Evolutionary conservation across 163 green algal genomes (phyloP).

Genomic region (Volvox carteri): DNA sequence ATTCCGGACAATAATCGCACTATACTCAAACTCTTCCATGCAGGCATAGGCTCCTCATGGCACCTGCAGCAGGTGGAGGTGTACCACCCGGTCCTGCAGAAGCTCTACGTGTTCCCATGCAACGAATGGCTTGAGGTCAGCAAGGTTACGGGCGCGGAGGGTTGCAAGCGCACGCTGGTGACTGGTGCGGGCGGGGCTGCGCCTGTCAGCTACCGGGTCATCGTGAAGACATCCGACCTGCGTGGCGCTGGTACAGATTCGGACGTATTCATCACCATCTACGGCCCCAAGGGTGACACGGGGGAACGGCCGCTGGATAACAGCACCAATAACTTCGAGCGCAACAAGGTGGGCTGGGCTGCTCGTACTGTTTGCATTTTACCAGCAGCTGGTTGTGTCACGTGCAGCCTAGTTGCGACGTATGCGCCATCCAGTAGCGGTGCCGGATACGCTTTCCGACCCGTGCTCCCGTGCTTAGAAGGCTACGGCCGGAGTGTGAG

Average conservation of each 20-base stretch:
- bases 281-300: constrained; percentile 67
- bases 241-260: constrained; percentile 77
- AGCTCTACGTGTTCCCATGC: constrained; percentile 64
- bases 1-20: too few species aligned
- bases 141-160: constrained; percentile 41
- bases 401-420: too few species aligned
- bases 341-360: constrained; percentile 53
- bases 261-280: constrained; percentile 74
- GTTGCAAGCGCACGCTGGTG: constrained; percentile 52
- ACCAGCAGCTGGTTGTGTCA: too few species aligned
- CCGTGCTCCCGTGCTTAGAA: too few species aligned
- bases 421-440: too few species aligned
- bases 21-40: neutral
- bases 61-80: constrained; percentile 75
- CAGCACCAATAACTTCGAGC: constrained; percentile 76
- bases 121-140: constrained; percentile 64
- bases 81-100: constrained; percentile 59
- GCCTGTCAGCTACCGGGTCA: constrained; percentile 60
- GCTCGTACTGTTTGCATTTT: too few species aligned
- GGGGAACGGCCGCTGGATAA: constrained; percentile 61
- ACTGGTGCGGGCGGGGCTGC: constrained; percentile 33
- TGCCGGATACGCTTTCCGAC: too few species aligned
- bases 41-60: constrained; percentile 71
- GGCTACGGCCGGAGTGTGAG: too few species aligned
- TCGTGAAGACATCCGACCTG: constrained; percentile 73